Conservation (phyloP, 768 basidiomycete genomes). For the Podaxis carcinomalis region DNA sequence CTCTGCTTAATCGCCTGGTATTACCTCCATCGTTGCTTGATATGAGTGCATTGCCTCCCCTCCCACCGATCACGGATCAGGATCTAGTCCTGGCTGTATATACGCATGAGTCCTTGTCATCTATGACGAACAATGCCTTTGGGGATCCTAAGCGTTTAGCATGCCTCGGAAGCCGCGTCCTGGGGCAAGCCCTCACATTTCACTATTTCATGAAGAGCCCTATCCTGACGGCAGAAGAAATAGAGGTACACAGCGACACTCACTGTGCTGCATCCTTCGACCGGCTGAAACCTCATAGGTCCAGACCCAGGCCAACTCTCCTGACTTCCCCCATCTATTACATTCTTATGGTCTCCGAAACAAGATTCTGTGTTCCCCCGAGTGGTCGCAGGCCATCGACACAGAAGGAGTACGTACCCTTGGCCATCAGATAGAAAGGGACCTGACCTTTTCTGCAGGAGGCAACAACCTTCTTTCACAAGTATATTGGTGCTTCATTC, state of each 20-base stretch:
- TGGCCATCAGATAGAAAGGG: not conserved
- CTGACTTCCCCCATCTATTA: not conserved
- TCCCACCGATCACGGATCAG: conserved; percentile 51
- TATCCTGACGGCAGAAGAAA: conserved; percentile 33
- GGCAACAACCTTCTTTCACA: conserved; percentile 49
- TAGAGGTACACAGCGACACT: conserved; percentile 32
- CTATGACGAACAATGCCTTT: conserved; percentile 39
- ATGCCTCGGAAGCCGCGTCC: conserved; percentile 48
- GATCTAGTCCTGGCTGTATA: conserved; percentile 56
- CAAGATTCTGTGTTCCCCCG: conserved; percentile 47
- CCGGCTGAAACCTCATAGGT: not conserved
- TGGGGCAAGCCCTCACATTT: conserved; percentile 49
- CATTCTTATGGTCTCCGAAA: conserved; percentile 43
- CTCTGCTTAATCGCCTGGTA: conserved; percentile 3
- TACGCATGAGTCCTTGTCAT: conserved; percentile 40
- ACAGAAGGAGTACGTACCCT: conserved; percentile 17
- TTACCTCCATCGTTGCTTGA: conserved; percentile 16
- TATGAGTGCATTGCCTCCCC: conserved; percentile 34
- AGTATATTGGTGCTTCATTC: conserved; percentile 66
- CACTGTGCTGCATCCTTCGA: no score
- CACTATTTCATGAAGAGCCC: conserved; percentile 46
- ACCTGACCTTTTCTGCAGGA: conserved; percentile 34
- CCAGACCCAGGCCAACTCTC: not conserved
- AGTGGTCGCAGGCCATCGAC: conserved; percentile 21
- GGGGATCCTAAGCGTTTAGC: conserved; percentile 59